Base-by-base conservation (phyloP, 352 stramenopile species). In the Elongisporangium anandrum region DNA sequence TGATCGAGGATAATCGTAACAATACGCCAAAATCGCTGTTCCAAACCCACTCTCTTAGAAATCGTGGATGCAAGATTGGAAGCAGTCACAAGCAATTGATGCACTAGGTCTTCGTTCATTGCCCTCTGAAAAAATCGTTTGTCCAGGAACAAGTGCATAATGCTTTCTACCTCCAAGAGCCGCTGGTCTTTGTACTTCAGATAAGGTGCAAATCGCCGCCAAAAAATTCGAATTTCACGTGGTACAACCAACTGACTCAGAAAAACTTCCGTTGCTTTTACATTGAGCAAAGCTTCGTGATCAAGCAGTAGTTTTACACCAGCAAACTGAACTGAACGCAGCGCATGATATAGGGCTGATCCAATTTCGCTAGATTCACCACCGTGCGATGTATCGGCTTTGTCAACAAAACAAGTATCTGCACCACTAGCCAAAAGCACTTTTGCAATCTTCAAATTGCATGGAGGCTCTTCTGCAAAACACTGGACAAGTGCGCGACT, bases 21-120 rank as follows among this genome's bases (percentile, higher is more conserved):
- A 16, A 87, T 52, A 13, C 16, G 38, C 77, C 79, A 89, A 60
- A 86, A 87, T 2, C 39, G 47, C 20, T 81, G 74, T 17, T 71
- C 65, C 5, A 79, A 29, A 0, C 59, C 72, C 2, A 69, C 55
- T 47, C 45, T 54, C 16, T 66, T 69, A 0, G 74, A 70, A 16
- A 76, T 60, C 5, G 74, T 87, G 23, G 61, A 63, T 1, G 76
- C 74, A 17, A 85, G 59, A 1, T 64, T 61, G 4, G 78, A 59
- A 0, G 74, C 72, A 1, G 59, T 71, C 23, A 54, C 71, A 4
- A 85, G 51, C 62, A 85, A 63, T 21, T 81, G 63, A 47, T 80
- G 66, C 0, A 88, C 16, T 1, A 88, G 47, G 38, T 85, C 67
- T 26, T 72, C 39, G 54, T 82, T 85, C 64, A 82, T 72, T 0